These are phyloP conservation scores for Phaffia australis DNA, from an alignment of 768 basidiomycete genomes.

Conservation along the genomic window DNA sequence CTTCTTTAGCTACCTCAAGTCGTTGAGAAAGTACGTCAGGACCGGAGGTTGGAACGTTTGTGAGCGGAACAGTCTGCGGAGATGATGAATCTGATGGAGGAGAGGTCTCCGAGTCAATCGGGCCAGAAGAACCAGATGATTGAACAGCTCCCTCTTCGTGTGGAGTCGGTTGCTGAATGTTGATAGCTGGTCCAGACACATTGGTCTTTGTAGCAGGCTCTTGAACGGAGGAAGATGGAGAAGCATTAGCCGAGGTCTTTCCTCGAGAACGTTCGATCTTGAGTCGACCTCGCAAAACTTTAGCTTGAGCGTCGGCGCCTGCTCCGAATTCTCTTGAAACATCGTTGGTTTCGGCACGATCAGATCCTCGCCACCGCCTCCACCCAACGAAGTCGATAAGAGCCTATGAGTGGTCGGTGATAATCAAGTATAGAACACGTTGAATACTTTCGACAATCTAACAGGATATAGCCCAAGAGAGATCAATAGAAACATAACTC, in stretches of 20 bases:
- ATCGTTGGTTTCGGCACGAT: conserved; percentile 27
- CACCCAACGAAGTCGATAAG: conserved; percentile 41
- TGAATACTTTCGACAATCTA: neutral
- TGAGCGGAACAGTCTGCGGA: conserved; percentile 6
- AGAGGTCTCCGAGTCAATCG: neutral
- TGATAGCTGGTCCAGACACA: neutral
- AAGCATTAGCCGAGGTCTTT: conserved; percentile 1
- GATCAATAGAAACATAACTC: conserved; percentile 13
- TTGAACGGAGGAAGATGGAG: neutral
- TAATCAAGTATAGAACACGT: conserved; percentile 4
- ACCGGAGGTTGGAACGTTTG: conserved; percentile 17
- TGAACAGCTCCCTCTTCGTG: neutral
- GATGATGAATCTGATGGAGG: conserved; percentile 2
- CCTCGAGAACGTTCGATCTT: conserved; percentile 21
- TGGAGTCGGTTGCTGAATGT: conserved; percentile 12
- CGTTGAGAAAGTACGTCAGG: conserved; percentile 13
- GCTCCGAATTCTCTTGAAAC: conserved; percentile 3
- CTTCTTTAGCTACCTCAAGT: conserved; percentile 5
- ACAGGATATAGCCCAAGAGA: neutral
- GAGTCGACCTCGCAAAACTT: conserved; percentile 15
- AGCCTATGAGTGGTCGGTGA: conserved; percentile 27
- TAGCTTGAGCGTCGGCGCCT: conserved; percentile 17
- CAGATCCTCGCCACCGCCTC: conserved; percentile 37
- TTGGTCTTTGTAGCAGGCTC: neutral
- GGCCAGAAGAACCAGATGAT: neutral